Conservation (phyloP, 1,284 basidiomycete species). For the Ustilago loliicola region DNA sequence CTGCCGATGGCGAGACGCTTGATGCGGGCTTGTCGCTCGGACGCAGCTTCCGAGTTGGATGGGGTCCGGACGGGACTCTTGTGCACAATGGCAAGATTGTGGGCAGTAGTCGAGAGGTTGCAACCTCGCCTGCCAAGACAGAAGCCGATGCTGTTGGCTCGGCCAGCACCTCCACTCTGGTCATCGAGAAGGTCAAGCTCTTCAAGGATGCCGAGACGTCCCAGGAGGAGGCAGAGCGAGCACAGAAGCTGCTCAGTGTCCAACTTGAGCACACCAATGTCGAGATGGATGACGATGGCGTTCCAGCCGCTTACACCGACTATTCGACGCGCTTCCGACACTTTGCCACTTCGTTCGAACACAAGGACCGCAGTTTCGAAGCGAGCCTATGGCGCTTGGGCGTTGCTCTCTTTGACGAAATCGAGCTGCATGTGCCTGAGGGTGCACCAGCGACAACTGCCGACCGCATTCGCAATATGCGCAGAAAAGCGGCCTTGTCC, state of each 20-base stretch:
- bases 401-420: constrained; percentile 88
- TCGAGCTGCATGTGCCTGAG: constrained; percentile 78
- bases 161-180: constrained; percentile 30
- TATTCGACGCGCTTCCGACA: constrained; percentile 80
- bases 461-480: constrained; percentile 77
- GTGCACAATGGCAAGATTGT: constrained; percentile 77
- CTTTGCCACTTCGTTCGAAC: constrained; percentile 80
- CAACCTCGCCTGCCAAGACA: constrained; percentile 15
- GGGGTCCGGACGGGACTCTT: constrained; percentile 84
- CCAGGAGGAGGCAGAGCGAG: constrained; percentile 42
- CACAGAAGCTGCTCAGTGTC: constrained; percentile 80
- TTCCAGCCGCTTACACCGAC: constrained; percentile 74
- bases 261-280: constrained; percentile 84
- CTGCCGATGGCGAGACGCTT: constrained; percentile 77
- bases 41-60: constrained; percentile 88
- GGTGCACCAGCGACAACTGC: constrained; percentile 76
- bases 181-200: constrained; percentile 54
- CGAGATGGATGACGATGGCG: constrained; percentile 72
- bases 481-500: constrained; percentile 85
- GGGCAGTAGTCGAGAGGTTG: constrained; percentile 4
- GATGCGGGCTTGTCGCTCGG: constrained; percentile 89
- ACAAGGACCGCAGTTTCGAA: constrained; percentile 77
- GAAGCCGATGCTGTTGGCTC: constrained; percentile 20
- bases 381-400: constrained; percentile 87
- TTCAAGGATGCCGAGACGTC: constrained; percentile 49